Percentiles rank a stretch among this genome's conserved stretches.
Evolutionary conservation across 345 rosid genomes (phyloP).

Genomic region (Euphorbia pulcherrima): DNA sequence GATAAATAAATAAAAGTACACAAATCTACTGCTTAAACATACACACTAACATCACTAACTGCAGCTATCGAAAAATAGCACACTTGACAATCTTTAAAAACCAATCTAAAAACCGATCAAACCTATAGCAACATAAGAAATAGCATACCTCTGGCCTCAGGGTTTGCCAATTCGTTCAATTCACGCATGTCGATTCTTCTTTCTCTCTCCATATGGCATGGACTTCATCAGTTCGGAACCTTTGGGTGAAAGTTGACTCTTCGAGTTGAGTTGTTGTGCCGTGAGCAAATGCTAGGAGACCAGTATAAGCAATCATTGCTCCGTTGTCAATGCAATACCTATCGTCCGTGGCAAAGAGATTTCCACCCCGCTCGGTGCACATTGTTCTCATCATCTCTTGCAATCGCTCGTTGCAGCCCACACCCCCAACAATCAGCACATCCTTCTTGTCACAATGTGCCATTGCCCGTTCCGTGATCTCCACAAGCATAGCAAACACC

Average conservation of each 20-base stretch:
- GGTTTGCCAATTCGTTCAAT: not conserved
- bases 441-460: slow-evolving; percentile 94
- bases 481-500: slow-evolving; percentile 88
- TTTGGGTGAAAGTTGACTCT: slow-evolving; percentile 84
- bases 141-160: slow-evolving; percentile 4
- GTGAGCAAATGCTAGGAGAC: slow-evolving; percentile 73
- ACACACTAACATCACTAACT: not conserved
- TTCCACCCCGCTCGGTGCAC: slow-evolving; percentile 85
- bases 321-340: slow-evolving; percentile 92
- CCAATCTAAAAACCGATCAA: not conserved
- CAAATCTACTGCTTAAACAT: not conserved
- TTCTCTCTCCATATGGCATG: slow-evolving; percentile 86
- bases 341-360: slow-evolving; percentile 79
- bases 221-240: slow-evolving; percentile 93
- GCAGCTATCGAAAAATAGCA: not conserved
- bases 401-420: slow-evolving; percentile 90
- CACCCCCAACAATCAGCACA: slow-evolving; percentile 89
- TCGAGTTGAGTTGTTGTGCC: slow-evolving; percentile 63
- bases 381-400: slow-evolving; percentile 97
- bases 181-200: slow-evolving; percentile 1
- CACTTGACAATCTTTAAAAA: not conserved
- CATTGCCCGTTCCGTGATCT: slow-evolving; percentile 95
- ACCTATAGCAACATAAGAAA: not conserved
- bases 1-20: not conserved
- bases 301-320: slow-evolving; percentile 98